Conservation (phyloP, 306 rosid genomes). For the Purshia tridentata region DNA sequence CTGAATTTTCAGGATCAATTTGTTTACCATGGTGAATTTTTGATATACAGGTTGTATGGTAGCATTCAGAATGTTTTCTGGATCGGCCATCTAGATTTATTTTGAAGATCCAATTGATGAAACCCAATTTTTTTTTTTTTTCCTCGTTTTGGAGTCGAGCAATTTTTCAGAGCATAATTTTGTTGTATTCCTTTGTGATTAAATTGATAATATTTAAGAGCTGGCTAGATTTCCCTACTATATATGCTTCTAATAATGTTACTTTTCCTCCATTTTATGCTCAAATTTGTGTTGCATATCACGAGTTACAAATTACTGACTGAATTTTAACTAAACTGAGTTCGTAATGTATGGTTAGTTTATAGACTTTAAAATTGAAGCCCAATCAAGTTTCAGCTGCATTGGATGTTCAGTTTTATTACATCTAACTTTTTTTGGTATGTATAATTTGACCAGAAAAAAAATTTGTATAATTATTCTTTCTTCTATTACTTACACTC, state of each 20-base stretch:
- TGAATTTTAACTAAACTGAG: too few relatives aligned
- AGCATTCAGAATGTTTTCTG: conserved; percentile 26
- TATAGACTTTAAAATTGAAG: too few relatives aligned
- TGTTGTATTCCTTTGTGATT: conserved; percentile 12
- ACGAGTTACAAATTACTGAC: neutral
- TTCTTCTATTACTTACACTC: too few relatives aligned
- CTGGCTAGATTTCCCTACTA: conserved; percentile 20
- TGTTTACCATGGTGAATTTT: conserved; percentile 24
- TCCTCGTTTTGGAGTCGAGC: conserved; percentile 36
- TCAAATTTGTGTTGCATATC: neutral
- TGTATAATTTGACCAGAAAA: too few relatives aligned
- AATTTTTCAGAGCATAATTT: conserved; percentile 26
- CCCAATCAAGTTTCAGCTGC: too few relatives aligned
- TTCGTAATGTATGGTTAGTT: too few relatives aligned
- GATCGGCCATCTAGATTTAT: conserved; percentile 28
- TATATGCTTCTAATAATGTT: conserved; percentile 8
- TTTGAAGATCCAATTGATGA: conserved; percentile 23
- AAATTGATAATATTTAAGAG: conserved; percentile 23
- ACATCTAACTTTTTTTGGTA: too few relatives aligned
- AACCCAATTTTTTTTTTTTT: too few relatives aligned
- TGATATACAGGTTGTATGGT: conserved; percentile 18
- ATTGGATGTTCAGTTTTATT: too few relatives aligned
- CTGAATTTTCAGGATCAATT: neutral
- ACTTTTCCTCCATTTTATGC: neutral
- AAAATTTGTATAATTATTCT: too few relatives aligned